Base-by-base conservation (phyloP, 129 eudicot genomes). In the Heracleum sosnowskyi region DNA sequence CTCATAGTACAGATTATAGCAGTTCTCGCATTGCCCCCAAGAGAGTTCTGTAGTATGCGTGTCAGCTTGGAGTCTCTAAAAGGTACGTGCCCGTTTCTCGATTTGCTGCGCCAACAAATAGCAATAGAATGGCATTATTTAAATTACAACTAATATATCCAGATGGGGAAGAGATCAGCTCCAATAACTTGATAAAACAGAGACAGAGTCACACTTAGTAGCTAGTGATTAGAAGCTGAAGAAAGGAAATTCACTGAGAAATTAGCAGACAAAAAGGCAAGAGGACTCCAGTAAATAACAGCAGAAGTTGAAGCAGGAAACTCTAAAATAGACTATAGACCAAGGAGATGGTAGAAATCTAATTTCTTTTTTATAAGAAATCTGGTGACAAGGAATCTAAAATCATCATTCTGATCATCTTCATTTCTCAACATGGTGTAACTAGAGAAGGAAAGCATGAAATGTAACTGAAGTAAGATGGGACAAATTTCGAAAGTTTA, bases 1-100 rank as follows among this genome's bases (percentile, higher is more conserved):
- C 91, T 88, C 87, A 94, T 76, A 5, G 97, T 94, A 91, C 98
- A 94, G 37, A 91, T 87, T 63, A 91, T 91, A 8, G 92, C 97
- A 20, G 97, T 94, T 81, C 89, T 86, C 45, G 98, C 97, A 78
- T 94, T 94, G 51, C 98, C 98, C 79, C 98, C 98, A 33, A 91
- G 86, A 1, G 91, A 94, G 88, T 88, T 88, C 73, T 94, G 98
- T 55, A 94, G 86, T 89, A 94, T 94, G 28, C 98, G 93, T 20
- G 96, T 94, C 41, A 94, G 91, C 93, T 94, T 94, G 33, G 98
- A 94, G 84, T 94, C 92, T 88, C 97, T 83, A 70, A 85, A 94
- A 69, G 97, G 97, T 7, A 94, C 53, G 51, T 94, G 96, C 40
- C 89, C 88, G 75, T 81, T 82, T 84, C 87, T 84, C 34, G 89